Evolutionary conservation across 768 basidiomycete genomes (phyloP).

Genomic region (Punctularia strigosozonata): DNA sequence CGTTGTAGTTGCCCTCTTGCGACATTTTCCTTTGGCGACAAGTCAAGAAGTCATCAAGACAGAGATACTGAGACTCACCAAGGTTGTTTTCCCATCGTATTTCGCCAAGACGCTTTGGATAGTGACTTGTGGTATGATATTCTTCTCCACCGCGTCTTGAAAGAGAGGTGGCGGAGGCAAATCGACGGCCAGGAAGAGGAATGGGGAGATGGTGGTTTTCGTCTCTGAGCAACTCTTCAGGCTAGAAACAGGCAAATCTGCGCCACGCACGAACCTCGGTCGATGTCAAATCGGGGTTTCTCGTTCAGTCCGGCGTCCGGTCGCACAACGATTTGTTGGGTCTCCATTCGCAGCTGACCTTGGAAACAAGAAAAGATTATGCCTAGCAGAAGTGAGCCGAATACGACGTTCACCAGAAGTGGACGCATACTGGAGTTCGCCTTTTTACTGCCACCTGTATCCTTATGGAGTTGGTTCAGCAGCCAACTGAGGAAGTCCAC

Average conservation of each 20-base stretch:
- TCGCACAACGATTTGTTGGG: slow-evolving; percentile 84
- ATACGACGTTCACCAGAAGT: slow-evolving; percentile 7
- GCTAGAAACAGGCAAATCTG: slow-evolving; percentile 4
- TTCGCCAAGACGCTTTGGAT: slow-evolving; percentile 85
- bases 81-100: slow-evolving; percentile 86
- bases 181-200: slow-evolving; percentile 92
- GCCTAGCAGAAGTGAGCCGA: slow-evolving; percentile 32
- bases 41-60: slow-evolving; percentile 4
- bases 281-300: slow-evolving; percentile 88
- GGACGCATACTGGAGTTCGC: slow-evolving; percentile 67
- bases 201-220: slow-evolving; percentile 76
- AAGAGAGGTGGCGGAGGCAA: slow-evolving; percentile 96
- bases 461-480: slow-evolving; percentile 85
- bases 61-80: slow-evolving; percentile 34
- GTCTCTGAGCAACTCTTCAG: slow-evolving; percentile 71
- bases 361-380: slow-evolving; percentile 91
- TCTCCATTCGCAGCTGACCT: slow-evolving; percentile 86
- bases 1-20: slow-evolving; percentile 71
- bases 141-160: slow-evolving; percentile 92
- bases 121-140: slow-evolving; percentile 96
- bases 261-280: slow-evolving; percentile 44
- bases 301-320: slow-evolving; percentile 62
- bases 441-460: slow-evolving; percentile 91
- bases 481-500: slow-evolving; percentile 95
- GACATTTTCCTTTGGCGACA: slow-evolving; percentile 55